A percentile compares a stretch with the other conserved stretches of the same genome.
These are phyloP conservation scores for Nicotiana benthamiana DNA, from an alignment of 257 asterid species.

Conservation along the genomic window DNA sequence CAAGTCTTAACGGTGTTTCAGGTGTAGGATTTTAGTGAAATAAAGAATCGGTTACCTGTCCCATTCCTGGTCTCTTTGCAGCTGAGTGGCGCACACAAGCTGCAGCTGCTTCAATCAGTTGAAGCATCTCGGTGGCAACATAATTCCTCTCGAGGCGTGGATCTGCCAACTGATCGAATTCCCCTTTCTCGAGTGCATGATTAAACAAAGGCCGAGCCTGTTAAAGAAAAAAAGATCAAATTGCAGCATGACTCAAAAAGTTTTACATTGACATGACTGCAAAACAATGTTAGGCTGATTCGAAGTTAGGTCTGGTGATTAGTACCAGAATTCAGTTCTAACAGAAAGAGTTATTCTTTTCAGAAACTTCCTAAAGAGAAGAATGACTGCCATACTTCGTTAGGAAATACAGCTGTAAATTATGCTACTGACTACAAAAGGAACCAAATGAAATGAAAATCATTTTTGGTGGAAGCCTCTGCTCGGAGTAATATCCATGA, in stretches of 20 bases:
- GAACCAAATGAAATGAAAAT: not conserved
- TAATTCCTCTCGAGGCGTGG: slow-evolving; percentile 62
- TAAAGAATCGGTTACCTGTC: slow-evolving; percentile 50
- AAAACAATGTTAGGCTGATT: not conserved
- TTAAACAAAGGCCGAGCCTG: slow-evolving; percentile 89
- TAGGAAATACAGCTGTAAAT: not conserved
- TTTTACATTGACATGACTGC: not conserved
- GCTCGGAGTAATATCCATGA: not conserved
- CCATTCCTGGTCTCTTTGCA: slow-evolving; percentile 81
- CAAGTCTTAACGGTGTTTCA: not conserved
- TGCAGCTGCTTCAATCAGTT: slow-evolving; percentile 79
- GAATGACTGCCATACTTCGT: not conserved
- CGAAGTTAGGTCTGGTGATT: not conserved
- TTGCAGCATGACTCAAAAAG: not conserved
- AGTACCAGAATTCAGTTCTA: not conserved
- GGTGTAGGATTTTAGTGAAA: not conserved
- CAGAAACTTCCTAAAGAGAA: not conserved
- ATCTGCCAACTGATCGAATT: slow-evolving; percentile 57
- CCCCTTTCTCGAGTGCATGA: slow-evolving; percentile 56
- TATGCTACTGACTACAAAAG: not conserved
- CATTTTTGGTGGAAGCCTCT: not conserved
- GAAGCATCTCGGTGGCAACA: slow-evolving; percentile 53
- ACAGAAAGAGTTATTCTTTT: not conserved
- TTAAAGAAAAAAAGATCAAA: slow-evolving; percentile 7
- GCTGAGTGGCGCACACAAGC: slow-evolving; percentile 94